These are phyloP conservation scores for Phyllostachys edulis DNA, from an alignment of 176 grass and related monocot genomes.

Conservation along the genomic window DNA sequence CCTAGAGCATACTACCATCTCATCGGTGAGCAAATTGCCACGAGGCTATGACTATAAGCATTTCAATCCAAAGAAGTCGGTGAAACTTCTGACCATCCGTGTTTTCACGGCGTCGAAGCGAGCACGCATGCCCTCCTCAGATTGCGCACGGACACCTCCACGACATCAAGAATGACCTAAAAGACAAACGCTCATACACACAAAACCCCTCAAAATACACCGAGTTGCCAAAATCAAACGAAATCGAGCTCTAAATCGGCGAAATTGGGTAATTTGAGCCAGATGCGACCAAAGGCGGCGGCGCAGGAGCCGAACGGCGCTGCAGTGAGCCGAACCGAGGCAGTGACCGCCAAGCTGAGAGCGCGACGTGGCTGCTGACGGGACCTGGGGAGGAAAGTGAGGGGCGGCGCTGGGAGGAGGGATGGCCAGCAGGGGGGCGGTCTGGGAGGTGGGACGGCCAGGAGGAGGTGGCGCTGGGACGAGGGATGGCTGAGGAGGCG, in stretches of 20 bases:
- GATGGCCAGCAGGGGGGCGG: no score
- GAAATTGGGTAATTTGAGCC: no score
- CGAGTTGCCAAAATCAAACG: not conserved
- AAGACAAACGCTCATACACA: not conserved
- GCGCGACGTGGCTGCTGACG: no score
- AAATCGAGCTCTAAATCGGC: not conserved
- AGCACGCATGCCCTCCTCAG: constrained; percentile 74
- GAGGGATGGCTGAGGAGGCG: no score
- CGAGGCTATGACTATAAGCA: constrained; percentile 2
- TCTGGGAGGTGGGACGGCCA: no score
- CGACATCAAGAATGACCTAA: constrained; percentile 87
- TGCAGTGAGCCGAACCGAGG: no score
- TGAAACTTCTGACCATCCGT: constrained; percentile 67
- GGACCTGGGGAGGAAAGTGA: no score
- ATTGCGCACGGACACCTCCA: constrained; percentile 79
- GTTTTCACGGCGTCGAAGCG: constrained; percentile 74
- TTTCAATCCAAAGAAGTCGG: not conserved
- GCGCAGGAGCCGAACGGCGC: no score
- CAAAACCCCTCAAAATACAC: constrained; percentile 21
- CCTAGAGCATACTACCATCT: not conserved
- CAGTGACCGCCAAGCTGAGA: no score
- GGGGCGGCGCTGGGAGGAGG: no score
- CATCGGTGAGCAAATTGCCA: not conserved
- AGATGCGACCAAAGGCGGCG: no score
- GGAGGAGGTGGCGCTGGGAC: no score